A percentile compares a stretch with the other conserved stretches of the same genome.
phyloP scores from a whole-genome alignment of 2,329 filamentous ascomycete genomes.

The Colletotrichum cereale region DNA sequence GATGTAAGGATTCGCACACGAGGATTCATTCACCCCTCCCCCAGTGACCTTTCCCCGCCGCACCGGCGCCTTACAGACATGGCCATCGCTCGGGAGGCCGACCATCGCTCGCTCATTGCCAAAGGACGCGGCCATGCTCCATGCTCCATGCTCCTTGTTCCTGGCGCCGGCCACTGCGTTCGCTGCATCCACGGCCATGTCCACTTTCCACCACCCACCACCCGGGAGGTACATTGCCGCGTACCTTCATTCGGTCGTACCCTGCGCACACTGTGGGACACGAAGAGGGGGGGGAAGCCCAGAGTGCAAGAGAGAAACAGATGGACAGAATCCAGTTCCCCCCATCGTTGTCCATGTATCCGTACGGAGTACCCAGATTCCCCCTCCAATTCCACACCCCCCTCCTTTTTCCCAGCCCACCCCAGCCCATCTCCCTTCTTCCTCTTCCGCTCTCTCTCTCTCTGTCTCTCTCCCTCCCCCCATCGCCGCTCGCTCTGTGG shows the following conservation, averaged over 20 bases:
- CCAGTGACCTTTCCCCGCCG: slow-evolving; percentile 39
- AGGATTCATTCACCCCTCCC: slow-evolving; percentile 29
- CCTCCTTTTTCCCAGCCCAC: slow-evolving; percentile 18
- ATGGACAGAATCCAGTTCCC: not conserved
- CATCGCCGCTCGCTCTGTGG: slow-evolving; percentile 6
- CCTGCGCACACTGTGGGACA: slow-evolving; percentile 30
- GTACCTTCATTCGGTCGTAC: not conserved
- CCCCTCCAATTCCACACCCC: slow-evolving; percentile 3
- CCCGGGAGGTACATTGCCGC: not conserved
- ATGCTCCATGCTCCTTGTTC: slow-evolving; percentile 39
- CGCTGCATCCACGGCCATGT: slow-evolving; percentile 14
- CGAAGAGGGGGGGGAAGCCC: not conserved
- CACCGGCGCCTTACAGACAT: slow-evolving; percentile 36
- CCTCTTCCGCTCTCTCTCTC: slow-evolving; percentile 22
- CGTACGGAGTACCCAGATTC: not conserved
- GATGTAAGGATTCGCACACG: slow-evolving; percentile 6
- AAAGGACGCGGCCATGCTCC: slow-evolving; percentile 36
- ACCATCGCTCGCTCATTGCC: slow-evolving; percentile 33
- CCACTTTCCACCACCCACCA: slow-evolving; percentile 26
- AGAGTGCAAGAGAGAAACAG: slow-evolving; percentile 6
- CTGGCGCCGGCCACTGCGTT: slow-evolving; percentile 32
- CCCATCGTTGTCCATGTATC: not conserved
- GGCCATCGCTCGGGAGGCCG: slow-evolving; percentile 37
- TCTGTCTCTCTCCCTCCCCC: slow-evolving; percentile 1
- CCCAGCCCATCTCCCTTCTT: slow-evolving; percentile 19